These are phyloP conservation scores for Stromatinia cepivora DNA, from an alignment of 2,329 filamentous ascomycete genomes.

Conservation along the genomic window DNA sequence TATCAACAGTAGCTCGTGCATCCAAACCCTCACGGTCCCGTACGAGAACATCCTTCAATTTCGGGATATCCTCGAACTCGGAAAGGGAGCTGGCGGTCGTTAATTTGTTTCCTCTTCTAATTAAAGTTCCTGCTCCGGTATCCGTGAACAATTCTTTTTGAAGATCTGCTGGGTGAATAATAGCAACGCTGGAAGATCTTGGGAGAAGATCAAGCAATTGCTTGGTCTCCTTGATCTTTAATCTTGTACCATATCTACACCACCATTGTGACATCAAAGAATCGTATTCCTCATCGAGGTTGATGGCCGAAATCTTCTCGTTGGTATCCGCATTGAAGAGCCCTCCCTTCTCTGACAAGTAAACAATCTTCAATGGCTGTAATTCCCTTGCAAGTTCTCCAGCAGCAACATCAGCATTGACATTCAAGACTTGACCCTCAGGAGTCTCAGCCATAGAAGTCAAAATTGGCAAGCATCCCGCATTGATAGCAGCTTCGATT, in stretches of 20 bases:
- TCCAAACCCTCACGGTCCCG: constrained; percentile 80
- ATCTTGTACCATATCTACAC: constrained; percentile 89
- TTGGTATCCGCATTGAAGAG: constrained; percentile 91
- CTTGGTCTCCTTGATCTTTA: constrained; percentile 98
- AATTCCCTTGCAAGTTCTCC: constrained; percentile 86
- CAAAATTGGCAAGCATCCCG: constrained; percentile 88
- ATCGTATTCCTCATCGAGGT: constrained; percentile 94
- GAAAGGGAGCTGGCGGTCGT: constrained; percentile 68
- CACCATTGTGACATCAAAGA: constrained; percentile 89
- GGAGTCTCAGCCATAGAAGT: constrained; percentile 95
- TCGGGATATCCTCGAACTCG: constrained; percentile 73
- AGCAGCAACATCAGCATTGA: constrained; percentile 96
- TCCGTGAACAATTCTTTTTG: constrained; percentile 98
- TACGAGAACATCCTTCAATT: constrained; percentile 79
- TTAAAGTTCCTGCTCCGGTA: constrained; percentile 89
- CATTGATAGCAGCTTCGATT: constrained; percentile 87
- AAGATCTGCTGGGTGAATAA: constrained; percentile 93
- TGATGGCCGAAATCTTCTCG: constrained; percentile 95
- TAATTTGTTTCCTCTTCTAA: constrained; percentile 88
- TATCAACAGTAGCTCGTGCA: constrained; percentile 78
- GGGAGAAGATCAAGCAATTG: constrained; percentile 86
- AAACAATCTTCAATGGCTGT: constrained; percentile 95
- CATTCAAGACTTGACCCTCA: constrained; percentile 91
- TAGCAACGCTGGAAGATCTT: constrained; percentile 89
- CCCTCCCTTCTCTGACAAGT: constrained; percentile 96